Base-by-base conservation (phyloP, 1,139 yeast genomes). In the Pichia sp. region DNA sequence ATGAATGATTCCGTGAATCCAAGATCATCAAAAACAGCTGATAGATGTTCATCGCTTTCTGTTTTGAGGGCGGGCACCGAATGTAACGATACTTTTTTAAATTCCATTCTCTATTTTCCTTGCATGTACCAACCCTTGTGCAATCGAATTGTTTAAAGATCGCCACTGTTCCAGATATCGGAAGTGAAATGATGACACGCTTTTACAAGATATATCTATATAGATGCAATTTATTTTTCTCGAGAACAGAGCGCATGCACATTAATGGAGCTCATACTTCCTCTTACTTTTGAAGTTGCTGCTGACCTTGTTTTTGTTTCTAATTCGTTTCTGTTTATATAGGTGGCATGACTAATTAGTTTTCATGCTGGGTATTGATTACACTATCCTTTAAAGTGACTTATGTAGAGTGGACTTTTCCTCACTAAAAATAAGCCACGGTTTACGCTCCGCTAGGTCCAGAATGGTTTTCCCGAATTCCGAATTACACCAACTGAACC, bases 401-500 rank as follows among this genome's bases (percentile, higher is more conserved):
- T 34, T 13, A 5, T 45, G 13, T 8, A 38, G 23, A n/a, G 10
- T 10, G 10, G 31, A n/a, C 16, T 45, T 56, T 75, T 38, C 75
- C 2, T 73, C 68, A 51, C 78, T 80, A 66, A 87, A 85, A 15
- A 89, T 78, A 61, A 89, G 72, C 64, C 87, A 81, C 0, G 96
- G 96, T 65, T 86, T 88, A 47, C 87, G 72, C 55, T 77, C 72
- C 0, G 95, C 93, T 61, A 90, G 73, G 64, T 89, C 84, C 51
- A 90, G 67, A 8, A 90, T 84, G 0, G 96, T 86, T 68, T 86
- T 87, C 10, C 93, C 96, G 70, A 90, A 89, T 69, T 90, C 96
- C 0, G 95, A 84, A 67, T 90, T 90, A 63, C 96, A 89, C 97
- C 97, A 90, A 3, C 96, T 87, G 72, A 90, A 90, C 96, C 97